Conservation (phyloP, 1,284 basidiomycete genomes). For the Bjerkandera adusta region DNA sequence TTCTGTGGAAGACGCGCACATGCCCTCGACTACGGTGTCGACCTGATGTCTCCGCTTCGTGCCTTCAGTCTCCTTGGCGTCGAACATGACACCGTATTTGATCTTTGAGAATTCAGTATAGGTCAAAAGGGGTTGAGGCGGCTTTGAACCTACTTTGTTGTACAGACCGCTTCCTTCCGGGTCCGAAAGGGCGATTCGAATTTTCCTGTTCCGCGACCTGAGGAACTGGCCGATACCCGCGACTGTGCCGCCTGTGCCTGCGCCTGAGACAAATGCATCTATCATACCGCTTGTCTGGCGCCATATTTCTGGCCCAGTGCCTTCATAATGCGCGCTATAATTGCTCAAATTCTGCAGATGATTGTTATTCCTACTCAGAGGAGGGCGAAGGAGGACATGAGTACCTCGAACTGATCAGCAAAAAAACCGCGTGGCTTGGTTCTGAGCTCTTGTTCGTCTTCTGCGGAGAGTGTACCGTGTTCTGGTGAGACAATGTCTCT, state of each 20-base stretch:
- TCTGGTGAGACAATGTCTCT: conserved; percentile 32
- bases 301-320: conserved; percentile 97
- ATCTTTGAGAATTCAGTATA: conserved; percentile 45
- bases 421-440: conserved; percentile 75
- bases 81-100: conserved; percentile 93
- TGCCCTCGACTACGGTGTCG: conserved; percentile 88
- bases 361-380: neutral
- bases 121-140: neutral
- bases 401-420: conserved; percentile 91
- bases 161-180: conserved; percentile 94
- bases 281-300: conserved; percentile 84
- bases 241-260: conserved; percentile 96
- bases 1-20: conserved; percentile 55
- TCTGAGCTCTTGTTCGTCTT: conserved; percentile 42
- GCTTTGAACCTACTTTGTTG: conserved; percentile 76
- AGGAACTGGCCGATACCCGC: conserved; percentile 83
- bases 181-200: conserved; percentile 83
- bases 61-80: conserved; percentile 89
- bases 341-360: conserved; percentile 77
- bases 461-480: conserved; percentile 36
- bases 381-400: neutral
- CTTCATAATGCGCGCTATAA: conserved; percentile 84
- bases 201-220: conserved; percentile 62
- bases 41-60: conserved; percentile 93
- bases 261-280: conserved; percentile 92